A percentile compares a stretch with the other conserved stretches of the same genome.
phyloP scores from a whole-genome alignment of 1,284 basidiomycete genomes.

The Boletus albobrunnescens region DNA sequence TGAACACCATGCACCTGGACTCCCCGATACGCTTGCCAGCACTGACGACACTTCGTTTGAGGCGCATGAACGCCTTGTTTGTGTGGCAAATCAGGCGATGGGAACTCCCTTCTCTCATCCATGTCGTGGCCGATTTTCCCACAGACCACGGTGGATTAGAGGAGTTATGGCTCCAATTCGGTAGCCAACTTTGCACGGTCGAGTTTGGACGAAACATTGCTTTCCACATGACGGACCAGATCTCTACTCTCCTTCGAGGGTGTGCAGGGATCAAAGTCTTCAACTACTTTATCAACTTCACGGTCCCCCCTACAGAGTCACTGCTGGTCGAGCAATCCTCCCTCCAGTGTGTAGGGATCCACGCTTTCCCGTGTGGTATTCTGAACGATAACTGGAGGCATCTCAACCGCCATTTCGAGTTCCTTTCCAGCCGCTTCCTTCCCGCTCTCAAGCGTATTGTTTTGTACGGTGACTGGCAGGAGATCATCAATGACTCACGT shows the following conservation, averaged over 20 bases:
- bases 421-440: conserved; percentile 37
- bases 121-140: conserved; percentile 37
- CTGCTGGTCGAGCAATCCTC: conserved; percentile 30
- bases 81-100: conserved; percentile 48
- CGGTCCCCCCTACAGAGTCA: conserved; percentile 31
- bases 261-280: conserved; percentile 49
- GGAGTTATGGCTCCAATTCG: conserved; percentile 46
- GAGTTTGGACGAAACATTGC: conserved; percentile 55
- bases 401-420: conserved; percentile 45
- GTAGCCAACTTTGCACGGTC: conserved; percentile 47
- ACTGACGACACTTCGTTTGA: conserved; percentile 51
- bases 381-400: conserved; percentile 40
- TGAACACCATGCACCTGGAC: conserved; percentile 21
- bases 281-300: conserved; percentile 57
- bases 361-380: conserved; percentile 44
- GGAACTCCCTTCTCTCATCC: conserved; percentile 49
- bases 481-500: conserved; percentile 33
- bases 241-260: conserved; percentile 42
- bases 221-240: conserved; percentile 47
- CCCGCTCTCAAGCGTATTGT: conserved; percentile 39
- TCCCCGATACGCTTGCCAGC: conserved; percentile 38
- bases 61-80: conserved; percentile 46
- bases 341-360: conserved; percentile 47
- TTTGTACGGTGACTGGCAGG: conserved; percentile 51
- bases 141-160: conserved; percentile 25